Base-by-base conservation (phyloP, 176 grass and related monocot genomes). In the Phyllostachys edulis region DNA sequence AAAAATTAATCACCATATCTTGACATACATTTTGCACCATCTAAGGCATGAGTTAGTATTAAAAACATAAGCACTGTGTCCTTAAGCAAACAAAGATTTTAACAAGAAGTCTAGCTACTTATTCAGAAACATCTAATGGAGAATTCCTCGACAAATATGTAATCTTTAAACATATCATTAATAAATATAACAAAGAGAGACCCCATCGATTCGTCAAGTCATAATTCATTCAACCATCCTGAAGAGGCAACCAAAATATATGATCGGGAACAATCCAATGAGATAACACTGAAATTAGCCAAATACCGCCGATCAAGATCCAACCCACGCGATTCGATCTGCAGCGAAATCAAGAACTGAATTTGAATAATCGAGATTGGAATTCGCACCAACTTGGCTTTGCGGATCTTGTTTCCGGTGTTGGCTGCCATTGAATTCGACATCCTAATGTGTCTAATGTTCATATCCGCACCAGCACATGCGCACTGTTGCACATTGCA, bases 371-470 rank as follows among this genome's bases (percentile, higher is more conserved):
- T 63, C 23, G 67, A 13, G 75, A 62, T 77, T 52, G 54, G 68
- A 75, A 63, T 39, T 69, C 66, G 74, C 69, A 93, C 91, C 91
- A 93, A 75, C 82, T 93, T 93, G 54, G 91, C 91, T 73, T 90
- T 93, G 55, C 89, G 86, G 88, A 90, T 90, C 82, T 88, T 88
- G 79, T 80, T 88, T 62, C 82, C 80, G 39, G 85, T 63, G 78
- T 32, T 78, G 40, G 88, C 68, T 21, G 88, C 91, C 91, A 93
- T 93, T 67, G 47, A 67, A 88, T 86, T 81, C 69, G 63, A 61
- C 70, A n/a, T 37, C 36, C 36, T 37, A 37, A 37, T 37, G 1
- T 37, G 1, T 37, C 36, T 37, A 37, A 37, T 37, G 36, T 37
- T 4, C 36, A 37, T 37, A 37, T 37, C 36, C 36, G 36, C 36